A percentile compares a stretch with the other conserved stretches of the same genome.
Conservation (phyloP, 257 asterid genomes). For the Verbascum thapsus region DNA sequence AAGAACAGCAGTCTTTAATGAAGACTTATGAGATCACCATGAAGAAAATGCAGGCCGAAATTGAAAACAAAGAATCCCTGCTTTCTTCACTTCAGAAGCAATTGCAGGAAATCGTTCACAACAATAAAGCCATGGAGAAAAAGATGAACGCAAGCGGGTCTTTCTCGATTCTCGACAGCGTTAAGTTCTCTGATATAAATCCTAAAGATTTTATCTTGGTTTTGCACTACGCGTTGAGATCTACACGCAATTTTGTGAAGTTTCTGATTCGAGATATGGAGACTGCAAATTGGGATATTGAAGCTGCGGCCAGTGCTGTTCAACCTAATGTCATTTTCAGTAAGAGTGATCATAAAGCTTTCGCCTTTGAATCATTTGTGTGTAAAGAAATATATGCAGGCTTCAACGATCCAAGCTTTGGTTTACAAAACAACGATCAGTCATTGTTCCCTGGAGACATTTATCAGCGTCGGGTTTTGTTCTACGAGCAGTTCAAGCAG, state of each 20-base stretch:
- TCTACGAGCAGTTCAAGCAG: conserved; percentile 61
- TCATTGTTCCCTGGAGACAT: conserved; percentile 25
- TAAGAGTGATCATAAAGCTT: conserved; percentile 57
- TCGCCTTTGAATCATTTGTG: conserved; percentile 80
- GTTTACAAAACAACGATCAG: conserved; percentile 34
- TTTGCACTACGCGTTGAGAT: conserved; percentile 66
- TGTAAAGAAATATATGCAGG: conserved; percentile 76
- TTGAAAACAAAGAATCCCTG: conserved; percentile 50
- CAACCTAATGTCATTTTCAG: conserved; percentile 50
- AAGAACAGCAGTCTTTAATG: conserved; percentile 91
- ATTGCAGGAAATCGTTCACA: conserved; percentile 34
- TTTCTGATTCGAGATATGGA: conserved; percentile 74
- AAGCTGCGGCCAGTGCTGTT: conserved; percentile 68
- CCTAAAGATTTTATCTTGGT: conserved; percentile 67
- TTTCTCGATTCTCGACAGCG: conserved; percentile 72
- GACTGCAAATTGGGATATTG: conserved; percentile 81
- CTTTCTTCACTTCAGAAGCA: conserved; percentile 33
- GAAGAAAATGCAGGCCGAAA: conserved; percentile 87
- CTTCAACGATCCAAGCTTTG: conserved; percentile 48
- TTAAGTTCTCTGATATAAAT: conserved; percentile 47
- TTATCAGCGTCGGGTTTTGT: conserved; percentile 43
- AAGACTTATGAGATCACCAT: conserved; percentile 92
- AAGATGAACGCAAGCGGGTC: conserved; percentile 79
- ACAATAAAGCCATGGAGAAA: conserved; percentile 58
- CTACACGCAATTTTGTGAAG: conserved; percentile 69